phyloP scores from a whole-genome alignment of 139 green algal species.

The Micractinium conductrix region DNA sequence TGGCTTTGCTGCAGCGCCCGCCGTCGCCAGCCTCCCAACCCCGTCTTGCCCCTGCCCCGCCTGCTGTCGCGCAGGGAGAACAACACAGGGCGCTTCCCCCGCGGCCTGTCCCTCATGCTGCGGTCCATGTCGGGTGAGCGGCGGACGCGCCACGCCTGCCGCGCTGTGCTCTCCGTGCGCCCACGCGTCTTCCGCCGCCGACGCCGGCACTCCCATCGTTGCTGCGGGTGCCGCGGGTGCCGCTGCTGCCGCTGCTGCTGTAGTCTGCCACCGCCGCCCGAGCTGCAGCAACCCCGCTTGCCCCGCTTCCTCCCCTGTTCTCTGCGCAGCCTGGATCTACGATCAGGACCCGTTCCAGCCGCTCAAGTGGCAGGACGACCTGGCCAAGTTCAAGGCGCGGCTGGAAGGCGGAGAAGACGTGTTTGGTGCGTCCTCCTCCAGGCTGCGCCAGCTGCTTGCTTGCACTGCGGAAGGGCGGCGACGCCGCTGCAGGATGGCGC shows the following conservation, averaged over 20 bases:
- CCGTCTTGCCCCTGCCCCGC: not conserved
- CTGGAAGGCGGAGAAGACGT: constrained; percentile 86
- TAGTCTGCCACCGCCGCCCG: not conserved
- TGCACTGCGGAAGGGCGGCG: too few species aligned
- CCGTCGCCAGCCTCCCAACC: too few species aligned
- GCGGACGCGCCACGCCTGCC: too few species aligned
- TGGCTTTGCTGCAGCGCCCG: too few species aligned
- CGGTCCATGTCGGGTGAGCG: constrained; percentile 71
- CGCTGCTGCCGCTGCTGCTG: not conserved
- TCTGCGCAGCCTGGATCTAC: constrained; percentile 89
- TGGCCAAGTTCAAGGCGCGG: constrained; percentile 89
- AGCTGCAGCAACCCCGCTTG: not conserved
- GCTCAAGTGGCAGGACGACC: constrained; percentile 90
- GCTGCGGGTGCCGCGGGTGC: too few species aligned
- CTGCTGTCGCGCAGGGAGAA: constrained; percentile 79
- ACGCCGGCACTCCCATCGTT: too few species aligned
- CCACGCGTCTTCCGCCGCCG: too few species aligned
- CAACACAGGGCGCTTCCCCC: constrained; percentile 98
- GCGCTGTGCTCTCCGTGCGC: too few species aligned
- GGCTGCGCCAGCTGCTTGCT: too few species aligned
- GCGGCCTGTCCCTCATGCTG: constrained; percentile 97
- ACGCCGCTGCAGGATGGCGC: too few species aligned
- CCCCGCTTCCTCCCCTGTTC: not conserved
- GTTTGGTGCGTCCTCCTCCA: constrained; percentile 84
- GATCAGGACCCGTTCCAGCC: constrained; percentile 91